Evolutionary conservation across 768 basidiomycete species (phyloP).

Genomic region (Hygrophoropsis aurantiaca): DNA sequence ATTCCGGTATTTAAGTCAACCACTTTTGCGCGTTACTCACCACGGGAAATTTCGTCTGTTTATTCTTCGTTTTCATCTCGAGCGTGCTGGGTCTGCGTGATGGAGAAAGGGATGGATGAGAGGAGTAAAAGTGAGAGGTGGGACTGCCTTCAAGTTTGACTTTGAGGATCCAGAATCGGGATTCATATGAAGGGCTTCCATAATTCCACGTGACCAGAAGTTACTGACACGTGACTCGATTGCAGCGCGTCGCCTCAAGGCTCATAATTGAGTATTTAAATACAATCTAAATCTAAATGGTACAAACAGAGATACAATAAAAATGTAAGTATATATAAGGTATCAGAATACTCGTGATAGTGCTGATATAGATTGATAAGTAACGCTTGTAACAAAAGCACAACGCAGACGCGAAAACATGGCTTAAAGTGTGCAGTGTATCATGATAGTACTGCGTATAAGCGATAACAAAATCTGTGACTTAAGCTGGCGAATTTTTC

Average conservation of each 20-base stretch:
- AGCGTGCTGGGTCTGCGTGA: not conserved
- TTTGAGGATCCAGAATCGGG: not conserved
- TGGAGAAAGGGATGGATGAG: conserved; percentile 5
- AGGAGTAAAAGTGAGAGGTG: not conserved
- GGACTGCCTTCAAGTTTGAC: not conserved
- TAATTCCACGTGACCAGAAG: not conserved
- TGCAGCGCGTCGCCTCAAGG: too few relatives aligned
- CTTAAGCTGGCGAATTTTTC: conserved; percentile 17
- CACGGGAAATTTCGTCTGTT: conserved; percentile 88
- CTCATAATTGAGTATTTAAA: too few relatives aligned
- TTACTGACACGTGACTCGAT: not conserved
- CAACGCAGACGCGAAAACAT: too few relatives aligned
- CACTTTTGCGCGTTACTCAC: conserved; percentile 56
- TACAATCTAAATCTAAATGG: too few relatives aligned
- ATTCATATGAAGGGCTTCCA: too few relatives aligned
- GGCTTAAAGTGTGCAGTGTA: too few relatives aligned
- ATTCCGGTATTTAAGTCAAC: not conserved
- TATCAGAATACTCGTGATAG: too few relatives aligned
- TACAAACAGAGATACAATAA: too few relatives aligned
- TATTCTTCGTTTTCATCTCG: conserved; percentile 86
- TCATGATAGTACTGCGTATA: not conserved
- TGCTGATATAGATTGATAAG: too few relatives aligned
- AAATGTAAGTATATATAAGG: too few relatives aligned
- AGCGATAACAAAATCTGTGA: not conserved
- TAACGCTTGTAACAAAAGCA: too few relatives aligned